These are phyloP conservation scores for Lichtheimia hyalospora DNA, from an alignment of 371 early-diverging fungal species.

Conservation along the genomic window DNA sequence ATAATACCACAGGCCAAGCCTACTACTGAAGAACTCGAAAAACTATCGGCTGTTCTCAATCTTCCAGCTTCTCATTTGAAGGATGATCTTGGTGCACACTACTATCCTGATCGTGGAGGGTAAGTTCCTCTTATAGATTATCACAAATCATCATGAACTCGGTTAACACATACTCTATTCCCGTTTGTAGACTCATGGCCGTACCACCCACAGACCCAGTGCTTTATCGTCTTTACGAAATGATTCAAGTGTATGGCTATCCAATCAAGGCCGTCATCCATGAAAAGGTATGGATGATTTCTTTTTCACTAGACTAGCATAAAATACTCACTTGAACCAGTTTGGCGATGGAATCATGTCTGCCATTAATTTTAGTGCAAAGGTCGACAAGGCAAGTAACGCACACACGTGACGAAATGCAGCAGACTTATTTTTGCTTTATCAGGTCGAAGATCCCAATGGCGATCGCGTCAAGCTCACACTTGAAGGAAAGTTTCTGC, in stretches of 20 bases:
- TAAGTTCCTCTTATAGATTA: slow-evolving; percentile 8
- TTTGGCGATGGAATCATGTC: slow-evolving; percentile 62
- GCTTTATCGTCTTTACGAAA: slow-evolving; percentile 58
- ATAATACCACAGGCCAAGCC: slow-evolving; percentile 43
- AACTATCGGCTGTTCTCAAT: slow-evolving; percentile 51
- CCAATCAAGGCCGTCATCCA: slow-evolving; percentile 54
- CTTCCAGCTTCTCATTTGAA: slow-evolving; percentile 54
- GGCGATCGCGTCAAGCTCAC: slow-evolving; percentile 55
- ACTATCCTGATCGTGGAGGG: slow-evolving; percentile 61
- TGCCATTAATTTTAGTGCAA: slow-evolving; percentile 59
- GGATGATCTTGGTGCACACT: slow-evolving; percentile 52
- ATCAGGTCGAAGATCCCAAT: slow-evolving; percentile 43
- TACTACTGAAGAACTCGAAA: slow-evolving; percentile 46
- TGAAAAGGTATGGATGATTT: slow-evolving; percentile 44
- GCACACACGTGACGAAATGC: neutral
- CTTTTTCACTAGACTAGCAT: too few species aligned
- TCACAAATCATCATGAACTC: too few species aligned
- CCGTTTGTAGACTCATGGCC: slow-evolving; percentile 37
- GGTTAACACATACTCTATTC: too few species aligned
- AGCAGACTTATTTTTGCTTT: too few species aligned
- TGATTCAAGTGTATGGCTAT: slow-evolving; percentile 55
- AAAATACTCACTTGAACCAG: neutral
- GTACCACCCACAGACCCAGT: slow-evolving; percentile 56
- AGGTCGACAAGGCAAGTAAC: slow-evolving; percentile 54
- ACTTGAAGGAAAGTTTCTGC: slow-evolving; percentile 57